phyloP scores from a whole-genome alignment of 1,284 basidiomycete species.

The Calocybe gambosa region DNA sequence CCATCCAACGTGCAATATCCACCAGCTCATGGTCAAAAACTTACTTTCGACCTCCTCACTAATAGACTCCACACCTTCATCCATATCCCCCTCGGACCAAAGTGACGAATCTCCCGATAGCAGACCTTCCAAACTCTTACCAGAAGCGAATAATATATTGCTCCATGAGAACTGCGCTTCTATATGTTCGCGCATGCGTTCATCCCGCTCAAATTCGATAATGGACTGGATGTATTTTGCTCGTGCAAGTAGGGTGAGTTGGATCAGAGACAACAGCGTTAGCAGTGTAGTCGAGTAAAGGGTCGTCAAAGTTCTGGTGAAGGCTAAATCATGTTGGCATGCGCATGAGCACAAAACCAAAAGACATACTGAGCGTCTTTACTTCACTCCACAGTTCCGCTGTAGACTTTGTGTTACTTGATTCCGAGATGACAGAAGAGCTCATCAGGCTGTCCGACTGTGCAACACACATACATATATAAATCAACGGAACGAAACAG shows the following conservation, averaged over 20 bases:
- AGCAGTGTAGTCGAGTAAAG: conserved; percentile 80
- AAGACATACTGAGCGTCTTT: conserved; percentile 65
- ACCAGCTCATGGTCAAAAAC: conserved; percentile 86
- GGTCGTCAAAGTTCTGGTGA: conserved; percentile 81
- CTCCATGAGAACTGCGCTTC: conserved; percentile 33
- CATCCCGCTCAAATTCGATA: conserved; percentile 55
- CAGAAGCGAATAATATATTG: conserved; percentile 26
- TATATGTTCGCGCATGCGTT: conserved; percentile 44
- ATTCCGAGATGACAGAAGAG: conserved; percentile 24
- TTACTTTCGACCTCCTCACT: conserved; percentile 64
- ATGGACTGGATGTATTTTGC: conserved; percentile 75
- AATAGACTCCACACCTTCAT: conserved; percentile 24
- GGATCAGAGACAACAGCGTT: conserved; percentile 75
- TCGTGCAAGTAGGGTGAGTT: conserved; percentile 81
- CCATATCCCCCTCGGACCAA: conserved; percentile 17
- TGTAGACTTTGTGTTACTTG: conserved; percentile 39
- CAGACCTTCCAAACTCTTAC: conserved; percentile 19
- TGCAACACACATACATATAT: not conserved
- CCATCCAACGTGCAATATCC: conserved; percentile 88
- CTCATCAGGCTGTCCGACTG: conserved; percentile 28
- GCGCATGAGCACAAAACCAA: conserved; percentile 1
- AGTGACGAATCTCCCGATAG: conserved; percentile 14
- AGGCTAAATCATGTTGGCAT: conserved; percentile 40
- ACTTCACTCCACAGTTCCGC: conserved; percentile 80
- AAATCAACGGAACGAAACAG: not conserved